Base-by-base conservation (phyloP, 805 yeast species). In the Candida ovalis region DNA sequence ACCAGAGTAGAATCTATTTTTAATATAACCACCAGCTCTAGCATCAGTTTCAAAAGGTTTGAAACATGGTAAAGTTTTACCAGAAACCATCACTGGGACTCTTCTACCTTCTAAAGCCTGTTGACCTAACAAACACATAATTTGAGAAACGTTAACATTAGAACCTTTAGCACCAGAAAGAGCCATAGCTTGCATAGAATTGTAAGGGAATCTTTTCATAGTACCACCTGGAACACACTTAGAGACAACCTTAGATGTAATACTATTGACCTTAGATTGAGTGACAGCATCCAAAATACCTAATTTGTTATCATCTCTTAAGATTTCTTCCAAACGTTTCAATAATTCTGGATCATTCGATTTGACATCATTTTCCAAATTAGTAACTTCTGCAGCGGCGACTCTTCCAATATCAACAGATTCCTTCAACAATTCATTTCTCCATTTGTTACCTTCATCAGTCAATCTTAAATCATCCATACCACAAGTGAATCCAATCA, bases 151-250 rank as follows among this genome's bases (percentile, higher is more conserved):
- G 63, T 94, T 94, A 57, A 94, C 99, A 60, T 88, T 88, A 24
- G 99, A 94, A 65, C 99, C 99, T 73, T 94, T 94, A 52, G 99
- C 99, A 70, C 99, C 99, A 40, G 98, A 92, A 41, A 94, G 74
- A 2, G 99, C 98, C 99, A 94, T 94, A 35, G 96, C 84, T 76
- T 94, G 99, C 98, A 94, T 94, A 35, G 96, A 82, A 71, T 94
- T 94, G 71, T 84, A 77, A 13, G 99, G 99, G 78, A 94, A 94
- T 64, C 83, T 77, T 71, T 94, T 94, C 86, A 88, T 87, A 2
- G 97, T 88, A 63, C 98, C 98, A 36, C 74, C 92, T 41, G 99
- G 99, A 63, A 94, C 91, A 82, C 97, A 89, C 67, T 81, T 82
- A 47, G 91, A 75, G 36, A 92, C 98, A 63, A 95, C 97, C 65